Evolutionary conservation across 2,329 filamentous ascomycete genomes (phyloP).

Genomic region (Knufia petricola): DNA sequence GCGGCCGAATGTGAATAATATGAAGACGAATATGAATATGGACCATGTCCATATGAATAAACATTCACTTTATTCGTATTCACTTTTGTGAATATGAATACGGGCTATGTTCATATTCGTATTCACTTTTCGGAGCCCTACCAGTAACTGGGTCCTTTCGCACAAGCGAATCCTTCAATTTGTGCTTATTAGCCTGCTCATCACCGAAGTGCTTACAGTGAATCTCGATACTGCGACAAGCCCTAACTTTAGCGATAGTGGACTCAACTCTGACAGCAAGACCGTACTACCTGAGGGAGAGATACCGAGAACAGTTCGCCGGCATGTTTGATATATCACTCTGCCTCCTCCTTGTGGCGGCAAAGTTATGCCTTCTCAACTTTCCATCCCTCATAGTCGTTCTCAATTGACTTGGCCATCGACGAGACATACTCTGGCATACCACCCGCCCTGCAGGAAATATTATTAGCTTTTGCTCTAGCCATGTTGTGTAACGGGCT

Average conservation of each 20-base stretch:
- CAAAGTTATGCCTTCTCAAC: slow-evolving; percentile 5
- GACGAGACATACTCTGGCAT: slow-evolving; percentile 18
- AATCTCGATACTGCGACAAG: background rate
- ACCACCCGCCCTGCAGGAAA: slow-evolving; percentile 15
- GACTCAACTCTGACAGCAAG: background rate
- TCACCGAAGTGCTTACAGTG: background rate
- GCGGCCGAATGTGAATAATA: too few species aligned
- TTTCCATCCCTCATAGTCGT: slow-evolving; percentile 18
- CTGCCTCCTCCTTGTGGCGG: background rate
- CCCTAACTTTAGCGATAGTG: background rate
- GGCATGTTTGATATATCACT: background rate
- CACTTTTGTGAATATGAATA: too few species aligned
- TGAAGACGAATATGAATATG: too few species aligned
- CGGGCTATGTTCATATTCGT: too few species aligned
- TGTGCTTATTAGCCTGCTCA: background rate
- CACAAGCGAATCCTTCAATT: background rate
- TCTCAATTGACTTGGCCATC: slow-evolving; percentile 14
- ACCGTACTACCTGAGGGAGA: background rate
- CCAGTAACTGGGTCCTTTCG: background rate
- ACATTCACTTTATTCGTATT: too few species aligned
- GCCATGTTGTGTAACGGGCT: background rate
- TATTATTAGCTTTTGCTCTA: slow-evolving; percentile 6
- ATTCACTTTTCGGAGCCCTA: too few species aligned
- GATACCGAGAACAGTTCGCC: background rate
- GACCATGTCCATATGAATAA: too few species aligned